Conservation (phyloP, 192 early-diverging fungal genomes). For the Chytriomyces hyalinus region DNA sequence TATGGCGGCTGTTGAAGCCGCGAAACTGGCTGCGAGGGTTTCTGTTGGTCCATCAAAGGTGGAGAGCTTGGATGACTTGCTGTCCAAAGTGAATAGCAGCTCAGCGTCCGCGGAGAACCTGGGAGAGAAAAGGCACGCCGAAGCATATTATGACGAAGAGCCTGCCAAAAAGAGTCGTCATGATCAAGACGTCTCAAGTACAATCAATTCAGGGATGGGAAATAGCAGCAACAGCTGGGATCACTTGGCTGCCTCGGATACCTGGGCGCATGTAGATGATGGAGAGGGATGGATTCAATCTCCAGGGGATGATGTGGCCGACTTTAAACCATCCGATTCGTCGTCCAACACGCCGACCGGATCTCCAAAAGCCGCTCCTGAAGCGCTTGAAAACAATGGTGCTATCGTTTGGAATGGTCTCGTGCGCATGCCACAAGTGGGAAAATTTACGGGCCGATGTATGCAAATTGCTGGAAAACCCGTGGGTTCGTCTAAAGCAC, state of each 20-base stretch:
- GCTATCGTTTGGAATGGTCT: constrained; percentile 65
- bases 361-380: not conserved
- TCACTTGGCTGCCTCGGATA: constrained; percentile 7
- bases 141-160: not conserved
- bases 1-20: constrained; percentile 13
- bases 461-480: constrained; percentile 68
- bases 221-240: constrained; percentile 13
- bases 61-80: constrained; percentile 25
- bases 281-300: constrained; percentile 7
- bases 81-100: constrained; percentile 23
- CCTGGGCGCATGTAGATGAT: constrained; percentile 17
- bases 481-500: constrained; percentile 30
- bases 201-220: not conserved
- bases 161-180: constrained; percentile 3
- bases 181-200: not conserved
- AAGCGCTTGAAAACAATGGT: not conserved
- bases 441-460: constrained; percentile 59
- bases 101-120: not conserved
- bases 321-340: not conserved
- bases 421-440: constrained; percentile 69
- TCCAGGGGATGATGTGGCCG: not conserved
- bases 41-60: constrained; percentile 1
- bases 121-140: not conserved
- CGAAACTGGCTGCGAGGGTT: not conserved
- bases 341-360: constrained; percentile 37